phyloP scores from a whole-genome alignment of 164 flowering plant species.

The Stephania yunnanensis region DNA sequence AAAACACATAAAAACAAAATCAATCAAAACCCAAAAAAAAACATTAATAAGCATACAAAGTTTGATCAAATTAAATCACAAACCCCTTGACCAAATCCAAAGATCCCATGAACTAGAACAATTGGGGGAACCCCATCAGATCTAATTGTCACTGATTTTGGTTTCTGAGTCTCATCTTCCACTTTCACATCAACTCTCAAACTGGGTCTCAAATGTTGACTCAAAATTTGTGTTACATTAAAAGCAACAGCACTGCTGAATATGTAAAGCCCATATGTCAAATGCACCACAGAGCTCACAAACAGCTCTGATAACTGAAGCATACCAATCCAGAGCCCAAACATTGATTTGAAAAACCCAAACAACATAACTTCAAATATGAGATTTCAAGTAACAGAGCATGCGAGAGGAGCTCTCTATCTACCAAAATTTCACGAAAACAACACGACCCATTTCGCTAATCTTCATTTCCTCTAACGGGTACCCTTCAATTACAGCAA shows the following conservation, averaged over 20 bases:
- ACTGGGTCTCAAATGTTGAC: conserved; percentile 45
- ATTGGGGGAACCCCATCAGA: conserved; percentile 65
- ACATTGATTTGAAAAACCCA: conserved; percentile 24
- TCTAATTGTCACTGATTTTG: not conserved
- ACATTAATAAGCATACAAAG: not conserved
- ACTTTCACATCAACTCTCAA: conserved; percentile 17
- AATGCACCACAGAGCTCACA: conserved; percentile 72
- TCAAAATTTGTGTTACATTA: conserved; percentile 57
- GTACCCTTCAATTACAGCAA: not conserved
- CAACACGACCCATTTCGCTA: not conserved
- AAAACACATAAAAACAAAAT: not conserved
- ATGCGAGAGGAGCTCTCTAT: not conserved
- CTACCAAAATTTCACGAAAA: not conserved
- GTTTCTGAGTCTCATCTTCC: conserved; percentile 11
- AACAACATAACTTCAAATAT: not conserved
- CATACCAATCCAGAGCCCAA: conserved; percentile 43
- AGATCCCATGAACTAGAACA: conserved; percentile 94
- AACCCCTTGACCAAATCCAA: conserved; percentile 99
- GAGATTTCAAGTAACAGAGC: too few relatives aligned
- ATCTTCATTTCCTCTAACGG: not conserved
- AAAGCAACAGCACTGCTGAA: conserved; percentile 85
- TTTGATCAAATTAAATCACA: conserved; percentile 8
- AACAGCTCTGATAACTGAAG: conserved; percentile 63
- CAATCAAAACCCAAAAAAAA: conserved; percentile 10
- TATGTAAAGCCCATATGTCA: conserved; percentile 81